Base-by-base conservation (phyloP, 164 flowering plant genomes). In the Taxillus chinensis region DNA sequence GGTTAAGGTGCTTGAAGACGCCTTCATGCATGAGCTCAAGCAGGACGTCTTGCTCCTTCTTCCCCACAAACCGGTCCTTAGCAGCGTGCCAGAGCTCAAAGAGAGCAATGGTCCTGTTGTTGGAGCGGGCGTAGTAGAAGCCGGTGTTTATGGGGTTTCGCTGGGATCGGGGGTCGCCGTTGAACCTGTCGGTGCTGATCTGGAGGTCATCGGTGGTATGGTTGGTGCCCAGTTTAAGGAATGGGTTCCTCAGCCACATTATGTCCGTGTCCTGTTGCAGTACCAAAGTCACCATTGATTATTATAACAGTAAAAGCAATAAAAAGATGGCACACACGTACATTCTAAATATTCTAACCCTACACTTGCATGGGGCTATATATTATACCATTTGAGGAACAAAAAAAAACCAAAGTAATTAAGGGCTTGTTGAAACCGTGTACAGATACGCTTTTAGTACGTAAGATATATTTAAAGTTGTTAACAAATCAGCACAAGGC, bases 191-290 rank as follows among this genome's bases (percentile, higher is more conserved):
- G 14, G 75, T 69, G 59, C 89, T 83, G 54, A 87, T 74, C 55
- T 87, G 86, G 27, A 87, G 66, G 65, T 85, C 95, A 3, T 59
- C 73, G 8, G 62, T 73, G 17, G 58, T 60, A 27, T 27, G 1
- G 59, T 81, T 65, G 9, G 14, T 53, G 63, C 70, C 67, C 17
- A 87, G 66, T 10, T 45, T 55, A 16, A 48, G 1, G 43, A 82
- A 76, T 16, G 95, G 95, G 62, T 82, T 77, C 58, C 89, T 73
- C 7, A 87, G 64, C 95, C 95, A 87, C 78, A 85, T 65, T 14
- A 83, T 73, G 65, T 88, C 96, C 0, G 75, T 78, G 45, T 91
- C 97, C 97, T 91, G 79, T 14, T 3, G 13, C 51, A 48, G 12
- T 11, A 8, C 9, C 9, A 7, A 48, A 48, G 51, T 7, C 27